Evolutionary conservation across 1,139 yeast species (phyloP).

Genomic region (Zygoascus sp.): DNA sequence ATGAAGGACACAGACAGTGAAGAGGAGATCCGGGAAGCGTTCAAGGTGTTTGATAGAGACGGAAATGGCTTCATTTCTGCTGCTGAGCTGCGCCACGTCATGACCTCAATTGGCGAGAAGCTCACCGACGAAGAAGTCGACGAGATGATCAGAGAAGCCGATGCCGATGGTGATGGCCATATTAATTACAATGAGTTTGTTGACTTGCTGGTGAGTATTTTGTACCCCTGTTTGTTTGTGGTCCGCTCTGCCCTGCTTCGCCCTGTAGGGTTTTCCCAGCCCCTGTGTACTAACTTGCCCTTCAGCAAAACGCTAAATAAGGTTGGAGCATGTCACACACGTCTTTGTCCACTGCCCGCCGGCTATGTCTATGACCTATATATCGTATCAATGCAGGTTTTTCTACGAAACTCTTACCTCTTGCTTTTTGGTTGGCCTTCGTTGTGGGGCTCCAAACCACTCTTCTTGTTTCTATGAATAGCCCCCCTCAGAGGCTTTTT

Average conservation of each 20-base stretch:
- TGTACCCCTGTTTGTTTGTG: too few species aligned
- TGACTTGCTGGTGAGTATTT: slow-evolving; percentile 48
- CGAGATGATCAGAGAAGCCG: slow-evolving; percentile 95
- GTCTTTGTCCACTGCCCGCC: too few species aligned
- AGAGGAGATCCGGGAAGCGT: slow-evolving; percentile 95
- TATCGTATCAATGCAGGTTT: neutral
- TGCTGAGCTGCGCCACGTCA: slow-evolving; percentile 92
- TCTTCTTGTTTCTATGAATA: too few species aligned
- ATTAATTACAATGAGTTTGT: slow-evolving; percentile 95
- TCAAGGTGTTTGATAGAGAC: slow-evolving; percentile 88
- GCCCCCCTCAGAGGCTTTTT: too few species aligned
- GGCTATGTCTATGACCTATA: neutral
- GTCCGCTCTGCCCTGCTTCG: slow-evolving; percentile 17
- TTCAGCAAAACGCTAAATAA: slow-evolving; percentile 15
- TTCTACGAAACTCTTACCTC: too few species aligned
- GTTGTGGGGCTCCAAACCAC: too few species aligned
- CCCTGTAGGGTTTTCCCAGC: too few species aligned
- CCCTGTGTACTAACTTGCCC: slow-evolving; percentile 8
- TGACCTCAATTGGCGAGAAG: slow-evolving; percentile 95
- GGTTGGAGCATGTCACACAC: neutral
- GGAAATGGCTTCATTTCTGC: slow-evolving; percentile 97
- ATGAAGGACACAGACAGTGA: slow-evolving; percentile 95
- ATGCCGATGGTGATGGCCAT: slow-evolving; percentile 92
- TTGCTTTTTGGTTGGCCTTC: too few species aligned
- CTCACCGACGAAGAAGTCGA: slow-evolving; percentile 94